A percentile compares a stretch with the other conserved stretches of the same genome.
Conservation (phyloP, 1,284 basidiomycete species). For the Ceraceosorus bombacis region DNA sequence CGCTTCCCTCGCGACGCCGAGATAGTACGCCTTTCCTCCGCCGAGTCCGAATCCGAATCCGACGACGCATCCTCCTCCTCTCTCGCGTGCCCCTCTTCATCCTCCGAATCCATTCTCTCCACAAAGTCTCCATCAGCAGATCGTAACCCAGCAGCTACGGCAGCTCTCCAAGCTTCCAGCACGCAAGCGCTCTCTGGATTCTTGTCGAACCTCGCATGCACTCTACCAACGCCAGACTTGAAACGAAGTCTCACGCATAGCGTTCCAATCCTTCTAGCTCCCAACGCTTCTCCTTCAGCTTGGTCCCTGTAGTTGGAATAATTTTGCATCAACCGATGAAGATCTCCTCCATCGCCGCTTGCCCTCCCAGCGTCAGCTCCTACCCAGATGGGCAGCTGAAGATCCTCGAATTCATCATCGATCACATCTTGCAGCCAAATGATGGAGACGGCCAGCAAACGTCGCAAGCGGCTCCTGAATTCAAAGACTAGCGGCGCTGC, state of each 20-base stretch:
- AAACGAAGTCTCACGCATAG: slow-evolving; percentile 25
- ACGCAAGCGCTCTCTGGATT: slow-evolving; percentile 22
- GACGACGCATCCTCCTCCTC: too few species aligned
- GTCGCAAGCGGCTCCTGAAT: slow-evolving; percentile 21
- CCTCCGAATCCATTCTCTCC: too few species aligned
- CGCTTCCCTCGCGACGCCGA: too few species aligned
- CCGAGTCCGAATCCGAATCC: too few species aligned
- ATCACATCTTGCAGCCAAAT: slow-evolving; percentile 30
- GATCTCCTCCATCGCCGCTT: slow-evolving; percentile 12
- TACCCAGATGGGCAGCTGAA: slow-evolving; percentile 20
- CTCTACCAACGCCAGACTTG: slow-evolving; percentile 28
- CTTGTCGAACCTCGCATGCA: slow-evolving; percentile 22
- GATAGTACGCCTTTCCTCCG: too few species aligned
- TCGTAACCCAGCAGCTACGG: slow-evolving; percentile 20
- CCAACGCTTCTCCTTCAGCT: slow-evolving; percentile 17
- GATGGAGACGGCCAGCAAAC: slow-evolving; percentile 20
- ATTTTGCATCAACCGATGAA: slow-evolving; percentile 28
- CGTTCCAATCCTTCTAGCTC: slow-evolving; percentile 19
- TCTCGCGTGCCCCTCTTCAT: too few species aligned
- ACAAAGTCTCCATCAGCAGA: neutral
- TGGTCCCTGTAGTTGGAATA: slow-evolving; percentile 24
- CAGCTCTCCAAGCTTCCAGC: slow-evolving; percentile 28
- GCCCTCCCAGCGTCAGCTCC: slow-evolving; percentile 2
- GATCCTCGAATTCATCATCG: slow-evolving; percentile 24
- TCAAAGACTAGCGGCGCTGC: slow-evolving; percentile 27